Conservation (phyloP, 2,329 filamentous ascomycete genomes). For the Cladosporium sp. region DNA sequence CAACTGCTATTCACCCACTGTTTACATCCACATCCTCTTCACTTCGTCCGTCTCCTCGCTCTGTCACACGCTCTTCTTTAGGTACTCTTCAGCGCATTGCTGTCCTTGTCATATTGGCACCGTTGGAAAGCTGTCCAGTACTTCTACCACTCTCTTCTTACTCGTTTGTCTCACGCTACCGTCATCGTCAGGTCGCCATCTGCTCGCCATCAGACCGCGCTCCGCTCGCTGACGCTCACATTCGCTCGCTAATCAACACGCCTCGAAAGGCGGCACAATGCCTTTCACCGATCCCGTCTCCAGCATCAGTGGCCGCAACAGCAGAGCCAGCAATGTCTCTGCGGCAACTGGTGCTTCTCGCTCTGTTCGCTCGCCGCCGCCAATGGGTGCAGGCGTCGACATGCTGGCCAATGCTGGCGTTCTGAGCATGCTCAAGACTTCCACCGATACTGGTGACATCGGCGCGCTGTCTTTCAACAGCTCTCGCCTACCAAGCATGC, state of each 20-base stretch:
- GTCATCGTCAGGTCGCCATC: constrained; percentile 28
- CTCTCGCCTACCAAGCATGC: constrained; percentile 42
- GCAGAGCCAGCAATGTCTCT: constrained; percentile 51
- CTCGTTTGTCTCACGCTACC: constrained; percentile 9
- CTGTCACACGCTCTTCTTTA: constrained; percentile 17
- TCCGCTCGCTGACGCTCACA: not conserved
- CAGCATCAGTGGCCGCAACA: constrained; percentile 50
- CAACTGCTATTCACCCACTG: not conserved
- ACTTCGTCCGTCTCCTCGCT: constrained; percentile 16
- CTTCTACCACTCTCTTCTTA: constrained; percentile 21
- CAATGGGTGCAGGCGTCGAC: constrained; percentile 35
- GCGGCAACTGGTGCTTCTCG: constrained; percentile 36
- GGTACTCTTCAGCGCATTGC: constrained; percentile 28
- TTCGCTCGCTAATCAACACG: constrained; percentile 31
- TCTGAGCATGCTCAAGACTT: constrained; percentile 54
- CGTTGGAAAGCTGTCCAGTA: constrained; percentile 34
- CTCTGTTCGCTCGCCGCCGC: constrained; percentile 34
- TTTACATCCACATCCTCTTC: constrained; percentile 15
- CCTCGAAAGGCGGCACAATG: constrained; percentile 43
- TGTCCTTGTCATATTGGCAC: constrained; percentile 28
- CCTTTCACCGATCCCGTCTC: constrained; percentile 48
- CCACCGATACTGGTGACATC: constrained; percentile 52
- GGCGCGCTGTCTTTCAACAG: constrained; percentile 43
- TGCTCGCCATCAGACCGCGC: not conserved
- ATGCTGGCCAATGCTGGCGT: constrained; percentile 44